Conservation (phyloP, 148 eudicot genomes). For the Suaeda aralocaspica region DNA sequence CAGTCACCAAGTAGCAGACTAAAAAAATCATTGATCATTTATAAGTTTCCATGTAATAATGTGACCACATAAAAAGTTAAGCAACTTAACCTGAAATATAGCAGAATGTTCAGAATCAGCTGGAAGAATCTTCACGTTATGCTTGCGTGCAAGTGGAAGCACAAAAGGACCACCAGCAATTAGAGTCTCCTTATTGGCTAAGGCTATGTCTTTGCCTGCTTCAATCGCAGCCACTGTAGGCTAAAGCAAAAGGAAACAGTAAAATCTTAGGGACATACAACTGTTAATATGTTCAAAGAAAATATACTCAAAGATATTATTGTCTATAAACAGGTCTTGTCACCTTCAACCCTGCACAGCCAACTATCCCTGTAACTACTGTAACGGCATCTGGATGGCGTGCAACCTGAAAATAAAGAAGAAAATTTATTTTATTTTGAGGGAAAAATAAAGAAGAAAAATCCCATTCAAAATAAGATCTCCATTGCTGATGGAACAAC, state of each 20-base stretch:
- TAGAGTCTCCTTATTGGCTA: constrained; percentile 97
- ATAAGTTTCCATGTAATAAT: background rate
- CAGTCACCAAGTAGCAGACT: background rate
- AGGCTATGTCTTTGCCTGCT: constrained; percentile 93
- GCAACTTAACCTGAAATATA: constrained; percentile 73
- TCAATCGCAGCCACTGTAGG: constrained; percentile 99
- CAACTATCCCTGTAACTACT: constrained; percentile 97
- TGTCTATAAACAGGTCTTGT: background rate
- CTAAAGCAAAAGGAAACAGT: constrained; percentile 33
- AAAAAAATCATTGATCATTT: background rate
- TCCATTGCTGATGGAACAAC: background rate
- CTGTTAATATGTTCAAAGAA: background rate
- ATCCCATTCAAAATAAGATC: background rate
- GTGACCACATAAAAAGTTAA: background rate
- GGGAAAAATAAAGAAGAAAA: constrained; percentile 13
- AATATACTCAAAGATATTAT: background rate
- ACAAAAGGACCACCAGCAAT: constrained; percentile 99
- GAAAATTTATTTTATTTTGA: no score
- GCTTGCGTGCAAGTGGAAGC: constrained; percentile 95
- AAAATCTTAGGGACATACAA: constrained; percentile 6
- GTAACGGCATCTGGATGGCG: constrained; percentile 92
- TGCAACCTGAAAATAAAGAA: constrained; percentile 64
- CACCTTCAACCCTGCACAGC: constrained; percentile 98
- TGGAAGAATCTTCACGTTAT: constrained; percentile 98
- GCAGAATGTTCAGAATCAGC: constrained; percentile 99